These are phyloP conservation scores for Ogataea polymorpha DNA, from an alignment of 805 yeast species.

Conservation along the genomic window DNA sequence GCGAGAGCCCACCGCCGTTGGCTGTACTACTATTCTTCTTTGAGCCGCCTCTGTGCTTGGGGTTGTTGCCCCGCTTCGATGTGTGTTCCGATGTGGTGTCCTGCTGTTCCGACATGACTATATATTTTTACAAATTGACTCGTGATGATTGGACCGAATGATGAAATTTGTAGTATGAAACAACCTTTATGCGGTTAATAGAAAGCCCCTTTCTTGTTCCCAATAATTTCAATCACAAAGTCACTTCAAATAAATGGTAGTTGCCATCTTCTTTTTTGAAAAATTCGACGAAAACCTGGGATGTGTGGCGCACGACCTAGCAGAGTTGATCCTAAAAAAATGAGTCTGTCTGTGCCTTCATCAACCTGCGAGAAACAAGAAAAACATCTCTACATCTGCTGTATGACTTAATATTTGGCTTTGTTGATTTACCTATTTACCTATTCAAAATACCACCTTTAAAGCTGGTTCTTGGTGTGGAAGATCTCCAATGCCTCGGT, in stretches of 20 bases:
- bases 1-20: slow-evolving; percentile 15
- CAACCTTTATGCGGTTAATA: slow-evolving; percentile 4
- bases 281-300: slow-evolving; percentile 20
- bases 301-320: slow-evolving; percentile 11
- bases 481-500: slow-evolving; percentile 78
- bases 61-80: slow-evolving; percentile 21
- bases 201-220: slow-evolving; percentile 9
- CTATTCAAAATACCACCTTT: not conserved
- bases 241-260: slow-evolving; percentile 13
- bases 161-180: slow-evolving; percentile 7
- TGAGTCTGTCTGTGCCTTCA: not conserved
- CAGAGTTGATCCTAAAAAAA: not conserved
- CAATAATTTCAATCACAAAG: slow-evolving; percentile 10
- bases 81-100: slow-evolving; percentile 22
- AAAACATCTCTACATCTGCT: not conserved
- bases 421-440: not conserved
- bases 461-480: slow-evolving; percentile 64
- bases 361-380: not conserved
- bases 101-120: slow-evolving; percentile 32
- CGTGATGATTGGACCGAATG: slow-evolving; percentile 10
- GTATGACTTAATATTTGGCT: not conserved
- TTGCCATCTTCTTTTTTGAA: slow-evolving; percentile 19
- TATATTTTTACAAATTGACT: slow-evolving; percentile 6
- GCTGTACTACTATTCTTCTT: slow-evolving; percentile 37
- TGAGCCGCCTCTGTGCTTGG: slow-evolving; percentile 43